Evolutionary conservation across 2,329 filamentous ascomycete species (phyloP), one percentile per base, ranked within the genome.

Genomic region (Leptographium wingfieldii): DNA sequence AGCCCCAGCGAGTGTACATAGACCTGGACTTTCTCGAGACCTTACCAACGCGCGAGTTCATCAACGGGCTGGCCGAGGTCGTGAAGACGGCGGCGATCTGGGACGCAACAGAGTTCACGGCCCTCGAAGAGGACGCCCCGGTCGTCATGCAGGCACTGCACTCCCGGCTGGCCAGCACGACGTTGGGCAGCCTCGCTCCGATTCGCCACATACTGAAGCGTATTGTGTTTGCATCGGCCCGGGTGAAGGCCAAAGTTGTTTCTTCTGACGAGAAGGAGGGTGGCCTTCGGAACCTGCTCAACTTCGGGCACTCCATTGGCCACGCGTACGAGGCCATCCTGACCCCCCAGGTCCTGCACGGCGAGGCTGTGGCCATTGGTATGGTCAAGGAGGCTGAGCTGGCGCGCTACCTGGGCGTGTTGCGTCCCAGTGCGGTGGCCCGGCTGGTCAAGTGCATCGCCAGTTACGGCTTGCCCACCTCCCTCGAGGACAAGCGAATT

Each of bases 51-150:
- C 82, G 94, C 65, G 92, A 99, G 73, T 92, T 99, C 69, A 91
- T 96, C 73, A 99, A 99, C 71, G 94, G 94, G 63, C 96, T 99
- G 92, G 94, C 92, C 31, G 94, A 99, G 76, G 92, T 99, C 35
- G 82, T 96, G 71, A 96, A 96, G 81, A 99, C 94, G 3, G 94
- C 94, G 3, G 94, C 94, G 59, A 97, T 99, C 67, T 96, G 92
- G 83, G 84, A 95, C 68, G 90, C 95, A 72, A 74, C 79, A 11
- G 92, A 96, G 69, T 99, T 99, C 70, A 81, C 86, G 52, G 76
- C 87, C 14, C 78, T 99, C 22, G 94, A 99, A 71, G 79, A 87
- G 65, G 90, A 94, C 67, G 91, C 92, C 1, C 76, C 86, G 46
- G 74, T 80, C 5, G 91, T 99, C 57, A 80, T 96, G 68, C 79